A percentile compares a stretch with the other conserved stretches of the same genome.
These are phyloP conservation scores for Aspergillus pseudonomiae DNA, from an alignment of 2,329 filamentous ascomycete genomes.

Conservation along the genomic window DNA sequence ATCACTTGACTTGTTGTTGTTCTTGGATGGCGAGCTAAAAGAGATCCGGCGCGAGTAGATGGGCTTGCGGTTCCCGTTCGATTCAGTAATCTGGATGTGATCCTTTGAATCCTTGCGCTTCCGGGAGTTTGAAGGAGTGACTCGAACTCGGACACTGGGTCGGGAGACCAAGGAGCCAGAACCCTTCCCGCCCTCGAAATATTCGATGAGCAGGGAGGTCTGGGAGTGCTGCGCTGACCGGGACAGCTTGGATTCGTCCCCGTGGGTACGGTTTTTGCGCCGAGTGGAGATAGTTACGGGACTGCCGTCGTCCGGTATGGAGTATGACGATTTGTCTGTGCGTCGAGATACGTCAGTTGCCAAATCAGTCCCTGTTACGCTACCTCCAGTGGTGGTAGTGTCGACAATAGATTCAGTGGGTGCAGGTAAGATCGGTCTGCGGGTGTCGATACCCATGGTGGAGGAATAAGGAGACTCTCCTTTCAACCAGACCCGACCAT, in stretches of 20 bases:
- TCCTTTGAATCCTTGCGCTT: conserved; percentile 62
- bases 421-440: conserved; percentile 53
- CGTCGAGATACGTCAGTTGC: conserved; percentile 54
- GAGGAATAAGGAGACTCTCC: conserved; percentile 18
- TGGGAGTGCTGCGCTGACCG: conserved; percentile 67
- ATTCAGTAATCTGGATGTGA: conserved; percentile 85
- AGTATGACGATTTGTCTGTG: conserved; percentile 55
- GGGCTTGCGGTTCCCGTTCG: conserved; percentile 71
- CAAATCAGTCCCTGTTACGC: conserved; percentile 49
- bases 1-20: conserved; percentile 54
- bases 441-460: conserved; percentile 54
- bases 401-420: conserved; percentile 54
- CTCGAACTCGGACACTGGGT: conserved; percentile 77
- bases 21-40: conserved; percentile 50
- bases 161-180: conserved; percentile 63
- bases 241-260: conserved; percentile 56
- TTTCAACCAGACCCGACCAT: conserved; percentile 41
- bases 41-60: conserved; percentile 71
- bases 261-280: conserved; percentile 56
- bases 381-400: conserved; percentile 44
- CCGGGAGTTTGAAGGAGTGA: conserved; percentile 73
- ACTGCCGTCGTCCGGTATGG: conserved; percentile 61
- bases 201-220: conserved; percentile 90
- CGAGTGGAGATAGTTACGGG: conserved; percentile 86
- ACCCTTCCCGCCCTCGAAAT: conserved; percentile 78